phyloP scores from a whole-genome alignment of 805 yeast genomes.

The Groenewaldozyma tartarivorans region DNA sequence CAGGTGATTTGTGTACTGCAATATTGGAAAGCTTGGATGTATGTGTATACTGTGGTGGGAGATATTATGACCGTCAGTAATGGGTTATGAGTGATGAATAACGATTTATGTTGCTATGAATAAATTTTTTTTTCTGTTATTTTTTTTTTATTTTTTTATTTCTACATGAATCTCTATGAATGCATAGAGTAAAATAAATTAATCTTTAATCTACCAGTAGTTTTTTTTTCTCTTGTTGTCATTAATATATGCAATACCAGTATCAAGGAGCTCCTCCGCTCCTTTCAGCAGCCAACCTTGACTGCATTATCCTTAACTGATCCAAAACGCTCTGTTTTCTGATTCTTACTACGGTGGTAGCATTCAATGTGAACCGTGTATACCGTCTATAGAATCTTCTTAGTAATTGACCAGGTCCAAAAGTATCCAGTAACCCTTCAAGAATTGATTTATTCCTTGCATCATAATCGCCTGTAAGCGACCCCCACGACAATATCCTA shows the following conservation, averaged over 20 bases:
- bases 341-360: background rate
- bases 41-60: constrained; percentile 22
- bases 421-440: background rate
- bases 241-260: no score
- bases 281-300: background rate
- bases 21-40: constrained; percentile 20
- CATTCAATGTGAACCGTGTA: background rate
- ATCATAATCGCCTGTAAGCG: background rate
- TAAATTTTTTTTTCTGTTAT: background rate
- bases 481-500: background rate
- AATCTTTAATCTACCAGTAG: no score
- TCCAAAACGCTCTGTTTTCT: background rate
- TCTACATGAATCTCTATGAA: no score
- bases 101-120: background rate
- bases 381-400: background rate
- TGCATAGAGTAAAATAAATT: no score
- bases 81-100: constrained; percentile 1
- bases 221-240: no score
- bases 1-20: constrained; percentile 2
- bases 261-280: no score
- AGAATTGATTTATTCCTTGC: background rate
- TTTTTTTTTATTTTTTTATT: background rate
- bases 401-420: background rate
- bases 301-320: background rate
- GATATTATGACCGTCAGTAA: constrained; percentile 12